Conservation (phyloP, 805 yeast species). For the Diddensiella transvaalensis region DNA sequence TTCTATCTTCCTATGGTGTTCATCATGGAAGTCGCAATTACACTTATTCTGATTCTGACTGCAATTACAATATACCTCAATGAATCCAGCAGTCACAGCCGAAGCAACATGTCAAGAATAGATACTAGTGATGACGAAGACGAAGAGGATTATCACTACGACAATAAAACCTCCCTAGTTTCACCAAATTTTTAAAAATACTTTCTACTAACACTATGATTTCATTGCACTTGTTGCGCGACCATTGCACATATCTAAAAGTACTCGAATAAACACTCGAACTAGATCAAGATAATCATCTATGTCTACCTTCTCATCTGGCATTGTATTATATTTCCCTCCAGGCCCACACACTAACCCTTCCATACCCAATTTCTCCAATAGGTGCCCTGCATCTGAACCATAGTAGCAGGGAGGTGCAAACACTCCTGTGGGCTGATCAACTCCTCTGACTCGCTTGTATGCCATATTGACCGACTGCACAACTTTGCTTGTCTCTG, state of each 20-base stretch:
- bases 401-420: conserved; percentile 6
- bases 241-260: neutral
- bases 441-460: conserved; percentile 2
- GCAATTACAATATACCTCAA: neutral
- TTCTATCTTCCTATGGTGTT: conserved; percentile 74
- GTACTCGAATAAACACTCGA: conserved; percentile 3
- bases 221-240: too few relatives aligned
- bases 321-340: conserved; percentile 6
- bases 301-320: conserved; percentile 4
- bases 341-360: conserved; percentile 7
- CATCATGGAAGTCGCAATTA: conserved; percentile 83
- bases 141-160: too few relatives aligned
- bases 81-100: too few relatives aligned
- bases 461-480: conserved; percentile 1
- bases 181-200: neutral
- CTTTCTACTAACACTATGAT: too few relatives aligned
- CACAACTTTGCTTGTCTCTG: neutral
- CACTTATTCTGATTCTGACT: conserved; percentile 35
- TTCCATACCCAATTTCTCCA: conserved; percentile 3
- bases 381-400: conserved; percentile 5
- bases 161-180: neutral
- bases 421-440: conserved; percentile 6
- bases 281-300: conserved; percentile 3
- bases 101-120: too few relatives aligned
- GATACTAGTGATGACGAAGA: neutral